Conservation (phyloP, 2,329 filamentous ascomycete genomes). For the Fusarium abutilonis region DNA sequence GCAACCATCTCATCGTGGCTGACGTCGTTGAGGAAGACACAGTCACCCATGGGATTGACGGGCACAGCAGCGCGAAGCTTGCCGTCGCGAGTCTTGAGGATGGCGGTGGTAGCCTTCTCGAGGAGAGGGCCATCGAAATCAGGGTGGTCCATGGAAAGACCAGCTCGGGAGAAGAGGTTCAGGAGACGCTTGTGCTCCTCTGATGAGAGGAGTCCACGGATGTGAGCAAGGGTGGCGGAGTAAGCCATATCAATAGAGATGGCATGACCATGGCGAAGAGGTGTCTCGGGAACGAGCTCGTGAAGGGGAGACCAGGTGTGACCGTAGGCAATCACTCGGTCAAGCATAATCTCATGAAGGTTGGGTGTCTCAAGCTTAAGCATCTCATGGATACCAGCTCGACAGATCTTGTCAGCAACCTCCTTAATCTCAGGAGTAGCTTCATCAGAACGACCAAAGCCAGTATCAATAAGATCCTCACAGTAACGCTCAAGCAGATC, state of each 20-base stretch:
- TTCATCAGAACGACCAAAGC: conserved; percentile 70
- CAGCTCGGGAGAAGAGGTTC: conserved; percentile 74
- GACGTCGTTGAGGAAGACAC: conserved; percentile 75
- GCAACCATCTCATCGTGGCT: conserved; percentile 68
- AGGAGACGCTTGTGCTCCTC: conserved; percentile 70
- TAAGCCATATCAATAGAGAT: conserved; percentile 82
- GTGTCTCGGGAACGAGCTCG: conserved; percentile 74
- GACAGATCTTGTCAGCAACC: conserved; percentile 73
- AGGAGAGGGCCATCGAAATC: conserved; percentile 73
- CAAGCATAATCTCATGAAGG: conserved; percentile 76
- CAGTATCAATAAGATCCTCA: conserved; percentile 71
- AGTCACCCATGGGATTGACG: conserved; percentile 69
- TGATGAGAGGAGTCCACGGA: conserved; percentile 68
- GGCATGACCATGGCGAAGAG: conserved; percentile 76
- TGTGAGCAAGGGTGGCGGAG: conserved; percentile 73
- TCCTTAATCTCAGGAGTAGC: conserved; percentile 64
- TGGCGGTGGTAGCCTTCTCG: conserved; percentile 72
- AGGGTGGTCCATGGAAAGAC: conserved; percentile 76
- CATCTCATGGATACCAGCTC: conserved; percentile 77
- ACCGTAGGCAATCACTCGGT: conserved; percentile 77
- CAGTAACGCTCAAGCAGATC: conserved; percentile 75
- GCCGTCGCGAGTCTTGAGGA: conserved; percentile 76
- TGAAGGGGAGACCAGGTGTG: conserved; percentile 80
- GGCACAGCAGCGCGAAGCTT: conserved; percentile 74
- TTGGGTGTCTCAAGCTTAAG: conserved; percentile 78